These are phyloP conservation scores for Biscogniauxia marginata DNA, from an alignment of 2,329 filamentous ascomycete species.

Conservation along the genomic window DNA sequence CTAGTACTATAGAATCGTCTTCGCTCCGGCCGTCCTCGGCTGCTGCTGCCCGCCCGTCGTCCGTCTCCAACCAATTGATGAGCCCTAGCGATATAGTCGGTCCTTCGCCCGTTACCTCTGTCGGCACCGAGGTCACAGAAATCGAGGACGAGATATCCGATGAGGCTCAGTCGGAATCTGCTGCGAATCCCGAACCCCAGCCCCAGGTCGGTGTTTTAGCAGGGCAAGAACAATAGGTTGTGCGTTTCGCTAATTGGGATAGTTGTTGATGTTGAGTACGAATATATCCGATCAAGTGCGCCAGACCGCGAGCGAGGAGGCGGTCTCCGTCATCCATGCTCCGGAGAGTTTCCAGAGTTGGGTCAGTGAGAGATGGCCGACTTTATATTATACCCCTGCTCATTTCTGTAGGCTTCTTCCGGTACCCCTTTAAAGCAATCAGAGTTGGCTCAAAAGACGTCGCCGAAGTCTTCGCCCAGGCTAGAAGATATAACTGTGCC, in stretches of 20 bases:
- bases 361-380: constrained; percentile 47
- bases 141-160: constrained; percentile 76
- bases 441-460: constrained; percentile 36
- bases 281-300: constrained; percentile 57
- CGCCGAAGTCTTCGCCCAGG: constrained; percentile 37
- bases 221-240: background rate
- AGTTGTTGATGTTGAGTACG: constrained; percentile 56
- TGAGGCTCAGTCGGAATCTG: constrained; percentile 47
- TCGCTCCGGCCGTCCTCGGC: constrained; percentile 53
- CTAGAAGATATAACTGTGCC: constrained; percentile 37
- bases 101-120: constrained; percentile 82
- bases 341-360: constrained; percentile 80
- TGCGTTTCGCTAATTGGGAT: constrained; percentile 7
- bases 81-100: constrained; percentile 71
- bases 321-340: constrained; percentile 87
- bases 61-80: constrained; percentile 54
- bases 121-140: constrained; percentile 78
- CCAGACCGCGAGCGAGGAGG: constrained; percentile 67
- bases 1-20: constrained; percentile 44
- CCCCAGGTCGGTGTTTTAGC: constrained; percentile 36
- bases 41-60: constrained; percentile 46
- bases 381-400: constrained; percentile 16
- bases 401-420: constrained; percentile 40
- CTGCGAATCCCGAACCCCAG: constrained; percentile 36
- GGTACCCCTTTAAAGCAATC: constrained; percentile 37